Evolutionary conservation across 805 yeast genomes (phyloP).

Genomic region (Wickerhamiella bombiphila): DNA sequence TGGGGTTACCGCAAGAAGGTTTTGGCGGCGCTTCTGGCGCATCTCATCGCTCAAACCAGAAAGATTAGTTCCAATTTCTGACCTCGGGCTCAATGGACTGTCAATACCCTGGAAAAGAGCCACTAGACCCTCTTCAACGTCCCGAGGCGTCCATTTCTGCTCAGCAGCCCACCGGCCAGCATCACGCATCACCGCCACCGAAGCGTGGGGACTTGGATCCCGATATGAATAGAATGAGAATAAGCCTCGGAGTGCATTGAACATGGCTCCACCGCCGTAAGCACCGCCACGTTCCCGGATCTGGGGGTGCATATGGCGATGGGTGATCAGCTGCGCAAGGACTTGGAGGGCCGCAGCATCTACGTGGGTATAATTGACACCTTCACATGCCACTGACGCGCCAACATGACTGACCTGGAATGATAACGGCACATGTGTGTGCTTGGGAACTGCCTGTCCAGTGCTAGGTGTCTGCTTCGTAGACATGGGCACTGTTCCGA

Average conservation of each 20-base stretch:
- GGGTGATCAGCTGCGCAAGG: slow-evolving; percentile 64
- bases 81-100: slow-evolving; percentile 69
- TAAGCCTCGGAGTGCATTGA: slow-evolving; percentile 65
- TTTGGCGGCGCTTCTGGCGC: slow-evolving; percentile 67
- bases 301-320: slow-evolving; percentile 73
- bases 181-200: slow-evolving; percentile 43
- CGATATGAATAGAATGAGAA: slow-evolving; percentile 80
- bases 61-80: slow-evolving; percentile 59
- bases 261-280: slow-evolving; percentile 88
- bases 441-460: slow-evolving; percentile 12
- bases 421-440: slow-evolving; percentile 54
- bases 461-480: slow-evolving; percentile 1
- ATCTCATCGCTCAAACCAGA: slow-evolving; percentile 62
- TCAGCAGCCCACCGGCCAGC: slow-evolving; percentile 36
- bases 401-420: slow-evolving; percentile 82
- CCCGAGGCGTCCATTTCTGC: slow-evolving; percentile 43
- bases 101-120: slow-evolving; percentile 84
- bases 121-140: slow-evolving; percentile 78
- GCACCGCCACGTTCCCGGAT: slow-evolving; percentile 96
- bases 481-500: slow-evolving; percentile 2
- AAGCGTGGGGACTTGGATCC: slow-evolving; percentile 73
- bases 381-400: slow-evolving; percentile 45
- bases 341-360: slow-evolving; percentile 84
- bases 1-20: slow-evolving; percentile 49
- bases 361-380: slow-evolving; percentile 35